Percentiles rank a stretch among this genome's conserved stretches.
These are phyloP conservation scores for Leishmania aethiopica DNA, from an alignment of 208 protist genomes.

Conservation along the genomic window DNA sequence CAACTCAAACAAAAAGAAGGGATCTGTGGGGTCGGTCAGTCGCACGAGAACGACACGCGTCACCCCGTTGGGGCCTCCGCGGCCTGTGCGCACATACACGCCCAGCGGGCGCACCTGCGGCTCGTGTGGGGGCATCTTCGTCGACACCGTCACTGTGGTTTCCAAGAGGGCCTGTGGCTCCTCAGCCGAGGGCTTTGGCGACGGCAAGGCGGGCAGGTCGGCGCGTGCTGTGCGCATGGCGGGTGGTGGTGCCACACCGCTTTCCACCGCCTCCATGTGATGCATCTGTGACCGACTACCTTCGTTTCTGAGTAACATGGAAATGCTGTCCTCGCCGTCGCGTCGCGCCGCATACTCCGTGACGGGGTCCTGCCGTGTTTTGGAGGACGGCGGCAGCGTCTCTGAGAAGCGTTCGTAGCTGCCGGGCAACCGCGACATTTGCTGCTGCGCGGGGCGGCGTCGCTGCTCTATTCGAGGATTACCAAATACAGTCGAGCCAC, in stretches of 20 bases:
- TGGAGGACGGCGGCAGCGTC: neutral
- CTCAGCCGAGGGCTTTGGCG: neutral
- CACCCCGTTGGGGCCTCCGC: conserved; percentile 46
- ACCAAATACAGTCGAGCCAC: conserved; percentile 20
- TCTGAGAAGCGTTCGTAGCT: neutral
- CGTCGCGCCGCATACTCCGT: neutral
- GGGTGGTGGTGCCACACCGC: neutral
- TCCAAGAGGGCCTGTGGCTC: conserved; percentile 18
- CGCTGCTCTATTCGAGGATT: conserved; percentile 3
- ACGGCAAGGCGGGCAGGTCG: neutral
- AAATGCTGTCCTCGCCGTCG: neutral
- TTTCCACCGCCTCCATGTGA: neutral
- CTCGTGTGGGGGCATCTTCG: conserved; percentile 12
- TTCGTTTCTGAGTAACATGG: neutral
- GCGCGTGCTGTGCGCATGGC: neutral
- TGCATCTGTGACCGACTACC: neutral
- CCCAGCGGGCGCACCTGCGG: conserved; percentile 24
- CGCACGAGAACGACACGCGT: conserved; percentile 57
- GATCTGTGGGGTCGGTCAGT: conserved; percentile 76
- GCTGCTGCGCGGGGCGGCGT: neutral
- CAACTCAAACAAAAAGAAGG: conserved; percentile 87
- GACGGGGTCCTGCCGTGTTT: neutral
- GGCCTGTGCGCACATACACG: conserved; percentile 30
- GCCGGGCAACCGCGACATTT: neutral
- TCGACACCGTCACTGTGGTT: conserved; percentile 18